Evolutionary conservation across 2,329 filamentous ascomycete genomes (phyloP).

Genomic region (Endocalyx cinctus): DNA sequence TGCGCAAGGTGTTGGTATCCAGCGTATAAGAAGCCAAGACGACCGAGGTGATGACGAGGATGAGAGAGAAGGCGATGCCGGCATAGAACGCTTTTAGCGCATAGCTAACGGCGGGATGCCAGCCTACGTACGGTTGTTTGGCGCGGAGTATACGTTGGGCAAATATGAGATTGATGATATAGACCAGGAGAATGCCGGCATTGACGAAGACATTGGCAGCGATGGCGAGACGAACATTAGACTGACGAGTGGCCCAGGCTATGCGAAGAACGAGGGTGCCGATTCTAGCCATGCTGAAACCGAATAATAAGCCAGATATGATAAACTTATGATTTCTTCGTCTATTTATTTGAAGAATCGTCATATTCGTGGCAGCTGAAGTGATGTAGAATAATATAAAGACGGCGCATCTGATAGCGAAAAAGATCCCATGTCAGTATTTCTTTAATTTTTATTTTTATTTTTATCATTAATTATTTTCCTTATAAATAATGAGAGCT

Average conservation of each 20-base stretch:
- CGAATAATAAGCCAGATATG: conserved; percentile 31
- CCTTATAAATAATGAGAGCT: too few species aligned
- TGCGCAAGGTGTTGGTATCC: conserved; percentile 12
- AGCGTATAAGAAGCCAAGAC: conserved; percentile 25
- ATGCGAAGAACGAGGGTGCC: conserved; percentile 32
- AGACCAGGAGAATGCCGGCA: conserved; percentile 31
- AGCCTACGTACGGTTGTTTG: conserved; percentile 31
- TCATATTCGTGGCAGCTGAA: conserved; percentile 54
- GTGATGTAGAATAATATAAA: conserved; percentile 55
- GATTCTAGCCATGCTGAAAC: conserved; percentile 32
- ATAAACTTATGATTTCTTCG: conserved; percentile 34
- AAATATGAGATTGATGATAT: conserved; percentile 34
- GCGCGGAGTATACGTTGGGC: conserved; percentile 34
- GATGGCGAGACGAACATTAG: conserved; percentile 27
- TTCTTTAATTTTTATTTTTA: too few species aligned
- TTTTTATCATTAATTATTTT: too few species aligned
- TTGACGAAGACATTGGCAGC: conserved; percentile 32
- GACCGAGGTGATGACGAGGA: conserved; percentile 27
- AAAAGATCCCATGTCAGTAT: too few species aligned
- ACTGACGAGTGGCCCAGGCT: conserved; percentile 24
- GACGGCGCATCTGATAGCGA: conserved; percentile 53
- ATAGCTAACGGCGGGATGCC: conserved; percentile 25
- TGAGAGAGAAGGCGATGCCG: conserved; percentile 20
- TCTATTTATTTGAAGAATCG: conserved; percentile 40
- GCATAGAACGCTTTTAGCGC: conserved; percentile 22